Percentiles rank a stretch among this genome's conserved stretches.
Evolutionary conservation across 23 red algal genomes (phyloP).

Genomic region (Rhodosorus marinus): DNA sequence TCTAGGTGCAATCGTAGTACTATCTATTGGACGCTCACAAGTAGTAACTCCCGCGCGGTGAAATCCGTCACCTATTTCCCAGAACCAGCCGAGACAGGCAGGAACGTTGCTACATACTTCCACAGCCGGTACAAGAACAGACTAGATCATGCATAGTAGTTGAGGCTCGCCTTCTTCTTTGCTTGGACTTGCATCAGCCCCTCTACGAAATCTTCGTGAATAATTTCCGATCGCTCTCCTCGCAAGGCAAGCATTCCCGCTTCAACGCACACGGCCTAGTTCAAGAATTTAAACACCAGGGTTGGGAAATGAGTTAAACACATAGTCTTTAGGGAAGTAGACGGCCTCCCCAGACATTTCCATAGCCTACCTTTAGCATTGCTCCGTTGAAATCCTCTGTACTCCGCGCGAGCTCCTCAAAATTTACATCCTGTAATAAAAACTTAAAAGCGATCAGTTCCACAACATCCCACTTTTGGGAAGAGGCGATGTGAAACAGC

Average conservation of each 20-base stretch:
- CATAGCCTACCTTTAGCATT: no score
- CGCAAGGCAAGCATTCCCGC: constrained; percentile 82
- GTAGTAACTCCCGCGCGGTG: no score
- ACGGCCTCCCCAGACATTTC: background rate
- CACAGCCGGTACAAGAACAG: background rate
- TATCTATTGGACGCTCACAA: no score
- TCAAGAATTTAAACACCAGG: no score
- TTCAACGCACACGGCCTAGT: constrained; percentile 91
- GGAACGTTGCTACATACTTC: background rate
- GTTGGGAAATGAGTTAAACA: background rate
- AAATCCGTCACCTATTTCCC: no score
- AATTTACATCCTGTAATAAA: constrained; percentile 97
- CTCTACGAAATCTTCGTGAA: constrained; percentile 98
- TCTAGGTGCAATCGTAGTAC: no score
- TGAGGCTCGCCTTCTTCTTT: constrained; percentile 93
- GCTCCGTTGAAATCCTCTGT: constrained; percentile 95
- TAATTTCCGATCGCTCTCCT: constrained; percentile 57
- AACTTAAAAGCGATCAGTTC: no score
- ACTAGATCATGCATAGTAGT: constrained; percentile 68
- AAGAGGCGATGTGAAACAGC: no score
- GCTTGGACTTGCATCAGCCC: constrained; percentile 88
- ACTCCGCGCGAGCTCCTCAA: constrained; percentile 72
- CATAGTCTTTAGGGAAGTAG: background rate
- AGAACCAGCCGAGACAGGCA: background rate
- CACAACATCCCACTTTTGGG: no score